A percentile compares a stretch with the other conserved stretches of the same genome.
Evolutionary conservation across 2,329 filamentous ascomycete species (phyloP).

Genomic region (Incumbomyces lentus): DNA sequence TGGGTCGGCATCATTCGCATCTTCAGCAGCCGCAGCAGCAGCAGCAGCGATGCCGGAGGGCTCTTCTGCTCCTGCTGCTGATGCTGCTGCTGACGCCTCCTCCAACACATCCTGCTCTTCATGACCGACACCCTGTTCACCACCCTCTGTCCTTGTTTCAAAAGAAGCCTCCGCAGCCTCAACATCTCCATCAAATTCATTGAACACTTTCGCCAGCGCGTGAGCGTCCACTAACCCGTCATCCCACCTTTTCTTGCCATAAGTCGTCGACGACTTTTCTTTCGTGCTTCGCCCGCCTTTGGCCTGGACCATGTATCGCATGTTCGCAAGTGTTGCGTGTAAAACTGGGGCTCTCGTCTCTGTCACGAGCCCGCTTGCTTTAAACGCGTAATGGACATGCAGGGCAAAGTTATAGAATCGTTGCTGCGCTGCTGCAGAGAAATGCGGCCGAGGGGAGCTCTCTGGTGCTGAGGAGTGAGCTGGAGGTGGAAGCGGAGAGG

Average conservation of each 20-base stretch:
- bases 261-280: background rate
- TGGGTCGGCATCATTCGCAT: background rate
- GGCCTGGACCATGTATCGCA: slow-evolving; percentile 50
- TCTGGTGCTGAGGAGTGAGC: no score
- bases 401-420: slow-evolving; percentile 34
- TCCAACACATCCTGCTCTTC: no score
- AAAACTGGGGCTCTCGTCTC: slow-evolving; percentile 53
- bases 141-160: slow-evolving; percentile 13
- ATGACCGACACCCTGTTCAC: slow-evolving; percentile 7
- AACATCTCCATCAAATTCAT: slow-evolving; percentile 24
- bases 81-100: no score
- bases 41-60: no score
- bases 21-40: no score
- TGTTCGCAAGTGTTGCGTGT: slow-evolving; percentile 81
- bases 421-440: slow-evolving; percentile 15
- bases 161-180: slow-evolving; percentile 23
- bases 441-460: background rate
- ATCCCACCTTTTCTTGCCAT: slow-evolving; percentile 9
- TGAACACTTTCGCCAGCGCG: slow-evolving; percentile 26
- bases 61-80: no score
- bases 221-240: slow-evolving; percentile 38
- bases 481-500: no score
- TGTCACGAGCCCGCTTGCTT: slow-evolving; percentile 31
- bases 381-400: slow-evolving; percentile 32
- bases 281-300: slow-evolving; percentile 23